Percentiles rank a stretch among this genome's conserved stretches.
Conservation (phyloP, 116 monocot species). For the Papilionanthe hybrid region DNA sequence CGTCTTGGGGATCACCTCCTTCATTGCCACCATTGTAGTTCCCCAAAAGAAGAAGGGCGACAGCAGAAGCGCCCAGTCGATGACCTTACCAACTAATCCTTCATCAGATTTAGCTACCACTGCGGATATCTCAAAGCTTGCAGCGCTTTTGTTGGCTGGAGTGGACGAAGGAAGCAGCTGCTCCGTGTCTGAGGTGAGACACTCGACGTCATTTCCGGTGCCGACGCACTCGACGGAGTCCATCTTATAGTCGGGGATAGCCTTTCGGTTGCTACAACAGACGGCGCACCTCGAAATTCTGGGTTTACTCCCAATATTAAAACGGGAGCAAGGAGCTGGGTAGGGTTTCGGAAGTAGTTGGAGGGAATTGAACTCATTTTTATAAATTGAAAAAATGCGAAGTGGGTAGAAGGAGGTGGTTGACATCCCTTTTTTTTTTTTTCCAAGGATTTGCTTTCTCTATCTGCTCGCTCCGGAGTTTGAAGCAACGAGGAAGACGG, state of each 20-base stretch:
- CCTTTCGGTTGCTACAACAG: constrained; percentile 1
- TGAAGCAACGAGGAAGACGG: not conserved
- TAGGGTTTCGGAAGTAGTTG: not conserved
- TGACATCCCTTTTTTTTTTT: not conserved
- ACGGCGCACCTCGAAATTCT: not conserved
- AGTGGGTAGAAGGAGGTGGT: not conserved
- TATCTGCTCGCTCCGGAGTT: not conserved
- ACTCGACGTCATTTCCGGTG: constrained; percentile 60
- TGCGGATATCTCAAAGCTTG: constrained; percentile 17
- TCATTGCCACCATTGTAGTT: constrained; percentile 97
- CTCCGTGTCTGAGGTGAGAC: constrained; percentile 31
- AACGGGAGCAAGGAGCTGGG: not conserved
- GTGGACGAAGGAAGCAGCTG: constrained; percentile 9
- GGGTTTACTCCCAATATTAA: not conserved
- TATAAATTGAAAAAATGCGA: not conserved
- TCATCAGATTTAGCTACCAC: not conserved
- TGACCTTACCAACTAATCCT: constrained; percentile 11
- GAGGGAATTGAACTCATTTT: not conserved
- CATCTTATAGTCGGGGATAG: constrained; percentile 3
- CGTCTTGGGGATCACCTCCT: constrained; percentile 85
- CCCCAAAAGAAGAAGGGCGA: constrained; percentile 99
- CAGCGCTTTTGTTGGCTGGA: not conserved
- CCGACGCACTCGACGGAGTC: constrained; percentile 25
- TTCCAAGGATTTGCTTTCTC: not conserved
- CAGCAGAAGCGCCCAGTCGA: constrained; percentile 62